Base-by-base conservation (phyloP, 768 basidiomycete species). In the Leccinum arenicola region DNA sequence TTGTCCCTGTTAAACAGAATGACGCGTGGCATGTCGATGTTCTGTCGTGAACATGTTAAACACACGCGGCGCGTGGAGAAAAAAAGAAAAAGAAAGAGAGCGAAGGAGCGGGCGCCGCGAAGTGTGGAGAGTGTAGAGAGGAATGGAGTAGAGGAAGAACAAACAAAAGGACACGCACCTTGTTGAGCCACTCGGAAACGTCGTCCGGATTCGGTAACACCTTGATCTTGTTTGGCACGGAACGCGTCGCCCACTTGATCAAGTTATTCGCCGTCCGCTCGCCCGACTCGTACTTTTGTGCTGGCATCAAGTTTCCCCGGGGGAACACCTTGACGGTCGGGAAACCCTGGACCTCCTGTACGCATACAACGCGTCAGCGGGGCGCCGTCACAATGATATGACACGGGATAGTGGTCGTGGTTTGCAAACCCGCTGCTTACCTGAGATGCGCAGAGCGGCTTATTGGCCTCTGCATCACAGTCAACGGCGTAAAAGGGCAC, bases 261-360 rank as follows among this genome's bases (percentile, higher is more conserved):
- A 98, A 75, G 7, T 82, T 82, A 31, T 78, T 85, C 2, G 88
- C 83, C 51, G 86, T 88, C 49, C 95, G 84, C 62, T 93, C 87
- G 19, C 79, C 77, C 12, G 77, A 76, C 0, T 91, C 83, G 68
- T 88, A 96, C 19, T 80, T 75, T 61, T 89, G 80, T 1, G 90
- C 80, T 1, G 82, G 78, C 3, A 84, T 70, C 55, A 83, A 77
- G 9, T 76, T 78, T 8, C 94, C 95, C 45, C 88, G 82, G 11
- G 95, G 93, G 76, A 88, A 98, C 2, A 88, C 86, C 78, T 98
- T 98, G 72, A 98, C 78, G 3, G 95, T 97, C 3, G 95, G 95
- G 82, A 95, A 98, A 3, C 95, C 95, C 74, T 95, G 80, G 21
- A 97, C 84, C 14, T 85, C 85, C 82, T 87, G 62, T 12, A 33